These are phyloP conservation scores for Suillus plorans DNA, from an alignment of 768 basidiomycete species.

Conservation along the genomic window DNA sequence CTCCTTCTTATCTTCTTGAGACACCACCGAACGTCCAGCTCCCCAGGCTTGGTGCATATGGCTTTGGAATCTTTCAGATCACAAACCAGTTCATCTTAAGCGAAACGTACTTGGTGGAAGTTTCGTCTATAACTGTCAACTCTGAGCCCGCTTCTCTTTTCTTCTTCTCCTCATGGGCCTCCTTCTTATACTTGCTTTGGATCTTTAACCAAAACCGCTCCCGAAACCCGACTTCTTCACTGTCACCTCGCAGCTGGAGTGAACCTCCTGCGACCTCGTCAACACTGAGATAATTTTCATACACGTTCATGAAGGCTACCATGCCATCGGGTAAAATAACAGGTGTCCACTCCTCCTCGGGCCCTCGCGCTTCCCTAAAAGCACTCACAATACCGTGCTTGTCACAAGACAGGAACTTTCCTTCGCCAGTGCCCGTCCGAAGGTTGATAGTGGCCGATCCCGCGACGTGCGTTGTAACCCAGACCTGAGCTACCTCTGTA, in stretches of 20 bases:
- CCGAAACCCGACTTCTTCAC: conserved; percentile 79
- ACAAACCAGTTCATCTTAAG: conserved; percentile 5
- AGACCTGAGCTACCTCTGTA: conserved; percentile 83
- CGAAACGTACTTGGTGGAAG: conserved; percentile 63
- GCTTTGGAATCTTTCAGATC: conserved; percentile 36
- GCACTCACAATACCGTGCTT: conserved; percentile 81
- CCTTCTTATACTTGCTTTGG: conserved; percentile 85
- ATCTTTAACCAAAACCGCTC: conserved; percentile 91
- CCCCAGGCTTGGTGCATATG: conserved; percentile 83
- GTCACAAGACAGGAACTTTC: conserved; percentile 89
- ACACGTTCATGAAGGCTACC: conserved; percentile 85
- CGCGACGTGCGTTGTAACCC: conserved; percentile 86
- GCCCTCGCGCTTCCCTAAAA: conserved; percentile 85
- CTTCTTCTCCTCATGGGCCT: conserved; percentile 77
- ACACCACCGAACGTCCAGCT: conserved; percentile 70
- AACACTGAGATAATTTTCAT: conserved; percentile 83
- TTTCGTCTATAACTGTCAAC: conserved; percentile 65
- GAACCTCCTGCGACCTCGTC: conserved; percentile 87
- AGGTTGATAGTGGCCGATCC: conserved; percentile 84
- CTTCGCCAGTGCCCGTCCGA: conserved; percentile 83
- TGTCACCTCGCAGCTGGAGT: conserved; percentile 78
- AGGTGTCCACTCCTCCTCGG: conserved; percentile 93
- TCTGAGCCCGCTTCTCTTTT: conserved; percentile 57
- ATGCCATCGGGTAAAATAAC: conserved; percentile 80
- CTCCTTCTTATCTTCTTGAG: conserved; percentile 70